Conservation (phyloP, 2,329 filamentous ascomycete species). For the Camillea tinctor region DNA sequence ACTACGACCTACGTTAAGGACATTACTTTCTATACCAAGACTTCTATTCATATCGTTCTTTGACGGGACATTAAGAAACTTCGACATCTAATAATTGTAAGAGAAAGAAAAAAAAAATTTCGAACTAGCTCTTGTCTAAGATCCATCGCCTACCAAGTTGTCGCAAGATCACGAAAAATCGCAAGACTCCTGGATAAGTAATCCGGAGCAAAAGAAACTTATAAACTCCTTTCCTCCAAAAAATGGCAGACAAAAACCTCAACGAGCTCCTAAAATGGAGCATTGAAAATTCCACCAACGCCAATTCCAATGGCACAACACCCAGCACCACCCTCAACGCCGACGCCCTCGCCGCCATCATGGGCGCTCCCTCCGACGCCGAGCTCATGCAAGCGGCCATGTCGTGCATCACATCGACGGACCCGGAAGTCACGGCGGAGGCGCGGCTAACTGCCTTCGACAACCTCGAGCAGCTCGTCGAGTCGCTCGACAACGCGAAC, state of each 20-base stretch:
- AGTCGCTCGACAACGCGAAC: conserved; percentile 95
- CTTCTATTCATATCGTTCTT: no score
- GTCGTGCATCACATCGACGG: conserved; percentile 64
- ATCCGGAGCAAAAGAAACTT: neutral
- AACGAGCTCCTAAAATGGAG: conserved; percentile 81
- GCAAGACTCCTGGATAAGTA: no score
- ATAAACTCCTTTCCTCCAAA: neutral
- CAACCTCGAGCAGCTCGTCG: conserved; percentile 91
- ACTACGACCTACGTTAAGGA: no score
- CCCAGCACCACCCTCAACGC: conserved; percentile 53
- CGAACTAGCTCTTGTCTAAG: no score
- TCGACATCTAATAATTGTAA: no score
- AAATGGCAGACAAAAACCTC: conserved; percentile 56
- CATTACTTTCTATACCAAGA: no score
- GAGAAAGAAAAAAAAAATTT: no score
- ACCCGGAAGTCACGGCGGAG: conserved; percentile 65
- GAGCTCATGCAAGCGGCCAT: conserved; percentile 89
- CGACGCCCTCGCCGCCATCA: conserved; percentile 68
- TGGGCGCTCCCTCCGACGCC: conserved; percentile 85
- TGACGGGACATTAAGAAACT: no score
- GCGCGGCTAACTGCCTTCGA: conserved; percentile 84
- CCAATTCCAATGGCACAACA: conserved; percentile 28
- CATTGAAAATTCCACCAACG: conserved; percentile 46
- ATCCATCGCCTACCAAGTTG: no score
- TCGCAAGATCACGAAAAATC: no score